Percentiles rank a stretch among this genome's conserved stretches.
phyloP scores from a whole-genome alignment of 1,284 basidiomycete species.

The Naganishia sp. region DNA sequence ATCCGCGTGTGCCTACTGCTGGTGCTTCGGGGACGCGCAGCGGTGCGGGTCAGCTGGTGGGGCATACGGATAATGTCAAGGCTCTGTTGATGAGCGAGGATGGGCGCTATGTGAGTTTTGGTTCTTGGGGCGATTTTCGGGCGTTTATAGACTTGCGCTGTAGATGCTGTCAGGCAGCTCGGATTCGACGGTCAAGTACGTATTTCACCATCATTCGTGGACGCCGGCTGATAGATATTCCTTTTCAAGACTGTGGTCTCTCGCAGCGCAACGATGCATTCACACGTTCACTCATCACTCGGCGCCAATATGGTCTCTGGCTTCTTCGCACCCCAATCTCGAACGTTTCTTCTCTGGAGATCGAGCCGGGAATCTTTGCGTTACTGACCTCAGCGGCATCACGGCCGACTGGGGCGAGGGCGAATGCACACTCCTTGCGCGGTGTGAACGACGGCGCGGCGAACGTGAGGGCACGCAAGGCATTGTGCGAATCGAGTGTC shows the following conservation, averaged over 20 bases:
- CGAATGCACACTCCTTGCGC: conserved; percentile 81
- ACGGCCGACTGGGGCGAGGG: conserved; percentile 76
- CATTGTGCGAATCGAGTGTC: conserved; percentile 77
- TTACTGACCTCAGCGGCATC: conserved; percentile 82
- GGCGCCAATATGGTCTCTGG: conserved; percentile 92
- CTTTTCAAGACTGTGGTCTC: conserved; percentile 87
- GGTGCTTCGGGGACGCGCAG: conserved; percentile 58
- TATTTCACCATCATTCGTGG: too few relatives aligned
- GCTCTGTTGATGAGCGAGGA: conserved; percentile 86
- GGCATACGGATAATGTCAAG: conserved; percentile 95
- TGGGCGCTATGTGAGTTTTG: conserved; percentile 71
- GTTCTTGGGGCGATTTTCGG: not conserved
- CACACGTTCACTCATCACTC: conserved; percentile 96
- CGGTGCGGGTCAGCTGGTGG: conserved; percentile 71
- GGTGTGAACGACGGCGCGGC: conserved; percentile 57
- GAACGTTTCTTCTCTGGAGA: conserved; percentile 97
- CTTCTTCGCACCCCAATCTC: conserved; percentile 81
- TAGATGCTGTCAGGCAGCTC: conserved; percentile 86
- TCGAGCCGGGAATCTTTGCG: conserved; percentile 81
- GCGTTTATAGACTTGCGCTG: not conserved
- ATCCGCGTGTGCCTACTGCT: conserved; percentile 66
- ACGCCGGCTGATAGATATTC: conserved; percentile 1
- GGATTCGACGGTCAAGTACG: conserved; percentile 67
- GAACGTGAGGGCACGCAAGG: conserved; percentile 63
- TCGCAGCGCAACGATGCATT: conserved; percentile 82